These are phyloP conservation scores for Ceratobasidium sp. DNA, from an alignment of 1,284 basidiomycete species.

Conservation along the genomic window DNA sequence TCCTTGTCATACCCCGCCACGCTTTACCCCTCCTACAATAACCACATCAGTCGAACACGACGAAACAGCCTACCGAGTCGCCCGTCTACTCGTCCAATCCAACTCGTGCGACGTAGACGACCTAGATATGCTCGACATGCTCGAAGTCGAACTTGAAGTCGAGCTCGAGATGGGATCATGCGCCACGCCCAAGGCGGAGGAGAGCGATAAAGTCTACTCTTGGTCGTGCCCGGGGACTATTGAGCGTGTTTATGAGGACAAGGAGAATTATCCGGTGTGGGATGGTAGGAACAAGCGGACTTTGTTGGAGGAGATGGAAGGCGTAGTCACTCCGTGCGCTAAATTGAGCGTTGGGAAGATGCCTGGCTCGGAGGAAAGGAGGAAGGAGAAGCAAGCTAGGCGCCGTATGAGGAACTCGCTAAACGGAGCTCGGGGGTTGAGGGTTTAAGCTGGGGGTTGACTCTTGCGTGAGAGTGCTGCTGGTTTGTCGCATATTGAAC, in stretches of 20 bases:
- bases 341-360: background rate
- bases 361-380: background rate
- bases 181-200: slow-evolving; percentile 3
- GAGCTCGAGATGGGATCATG: background rate
- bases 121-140: slow-evolving; percentile 3
- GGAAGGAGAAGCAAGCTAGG: slow-evolving; percentile 20
- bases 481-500: background rate
- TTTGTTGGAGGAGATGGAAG: slow-evolving; percentile 19
- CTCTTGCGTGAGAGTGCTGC: background rate
- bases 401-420: slow-evolving; percentile 18
- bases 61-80: slow-evolving; percentile 24
- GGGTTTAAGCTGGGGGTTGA: background rate
- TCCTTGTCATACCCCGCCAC: slow-evolving; percentile 26
- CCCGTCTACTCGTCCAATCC: slow-evolving; percentile 19
- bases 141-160: slow-evolving; percentile 16
- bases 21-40: background rate
- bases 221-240: slow-evolving; percentile 12
- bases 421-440: background rate
- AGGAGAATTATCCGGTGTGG: slow-evolving; percentile 3
- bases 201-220: background rate
- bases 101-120: background rate
- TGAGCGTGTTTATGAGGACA: background rate
- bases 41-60: slow-evolving; percentile 4
- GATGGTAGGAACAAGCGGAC: background rate
- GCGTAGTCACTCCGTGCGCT: background rate